phyloP scores from a whole-genome alignment of 768 basidiomycete genomes.

The Ramaria rubella region DNA sequence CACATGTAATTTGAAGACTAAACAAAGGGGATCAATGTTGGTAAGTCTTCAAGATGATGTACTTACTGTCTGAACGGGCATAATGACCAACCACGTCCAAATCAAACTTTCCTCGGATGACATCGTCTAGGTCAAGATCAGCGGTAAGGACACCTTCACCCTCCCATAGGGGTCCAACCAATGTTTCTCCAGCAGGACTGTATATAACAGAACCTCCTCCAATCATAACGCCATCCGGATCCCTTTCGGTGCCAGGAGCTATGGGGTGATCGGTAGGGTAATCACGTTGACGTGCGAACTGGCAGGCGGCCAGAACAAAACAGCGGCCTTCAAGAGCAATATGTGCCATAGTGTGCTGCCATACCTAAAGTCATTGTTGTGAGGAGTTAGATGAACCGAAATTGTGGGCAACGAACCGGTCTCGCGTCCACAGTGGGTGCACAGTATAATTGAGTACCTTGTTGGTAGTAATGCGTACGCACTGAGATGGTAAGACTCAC shows the following conservation, averaged over 20 bases:
- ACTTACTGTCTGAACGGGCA: slow-evolving; percentile 48
- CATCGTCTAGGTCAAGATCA: slow-evolving; percentile 53
- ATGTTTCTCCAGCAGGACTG: slow-evolving; percentile 47
- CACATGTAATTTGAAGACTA: not conserved
- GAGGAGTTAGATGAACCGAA: not conserved
- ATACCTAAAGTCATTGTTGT: slow-evolving; percentile 19
- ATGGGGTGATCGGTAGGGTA: slow-evolving; percentile 45
- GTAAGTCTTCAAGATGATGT: not conserved
- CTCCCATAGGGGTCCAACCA: slow-evolving; percentile 52
- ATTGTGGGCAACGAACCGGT: slow-evolving; percentile 19
- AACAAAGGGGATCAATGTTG: not conserved
- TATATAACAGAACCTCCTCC: slow-evolving; percentile 58
- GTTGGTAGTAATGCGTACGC: slow-evolving; percentile 51
- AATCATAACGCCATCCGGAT: slow-evolving; percentile 48
- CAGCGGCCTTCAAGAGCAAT: slow-evolving; percentile 65
- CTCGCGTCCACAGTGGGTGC: slow-evolving; percentile 61
- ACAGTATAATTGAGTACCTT: slow-evolving; percentile 55
- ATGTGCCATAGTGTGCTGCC: slow-evolving; percentile 54
- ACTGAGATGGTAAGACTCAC: slow-evolving; percentile 29
- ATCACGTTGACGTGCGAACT: slow-evolving; percentile 49
- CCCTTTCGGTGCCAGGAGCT: slow-evolving; percentile 28
- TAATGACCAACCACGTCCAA: slow-evolving; percentile 59
- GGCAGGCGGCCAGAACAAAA: slow-evolving; percentile 60
- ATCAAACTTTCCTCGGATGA: slow-evolving; percentile 53
- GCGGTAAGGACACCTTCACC: slow-evolving; percentile 50